Percentiles rank a stretch among this genome's conserved stretches.
Conservation (phyloP, 2,329 filamentous ascomycete species). For the Ceratocystis albifundus region DNA sequence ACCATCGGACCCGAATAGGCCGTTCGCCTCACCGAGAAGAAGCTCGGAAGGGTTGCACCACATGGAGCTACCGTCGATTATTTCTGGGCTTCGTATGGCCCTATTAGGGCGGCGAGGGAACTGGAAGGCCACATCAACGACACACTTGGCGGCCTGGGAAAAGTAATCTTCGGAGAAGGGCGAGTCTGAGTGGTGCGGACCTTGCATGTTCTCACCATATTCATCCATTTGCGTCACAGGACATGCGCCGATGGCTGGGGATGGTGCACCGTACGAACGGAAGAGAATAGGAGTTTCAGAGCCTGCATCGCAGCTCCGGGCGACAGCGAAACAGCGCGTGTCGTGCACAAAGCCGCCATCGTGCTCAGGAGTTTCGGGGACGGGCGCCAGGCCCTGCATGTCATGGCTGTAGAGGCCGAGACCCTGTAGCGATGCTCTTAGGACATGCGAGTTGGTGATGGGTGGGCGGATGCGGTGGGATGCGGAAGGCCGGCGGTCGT, state of each 20-base stretch:
- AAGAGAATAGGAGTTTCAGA: background rate
- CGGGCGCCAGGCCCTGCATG: background rate
- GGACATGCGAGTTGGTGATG: background rate
- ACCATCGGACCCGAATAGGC: background rate
- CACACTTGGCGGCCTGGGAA: slow-evolving; percentile 1
- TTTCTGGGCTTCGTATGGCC: background rate
- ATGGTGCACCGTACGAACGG: background rate
- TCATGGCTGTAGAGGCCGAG: background rate
- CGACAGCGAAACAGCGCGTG: background rate
- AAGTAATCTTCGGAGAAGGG: slow-evolving; percentile 3
- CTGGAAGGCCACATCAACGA: background rate
- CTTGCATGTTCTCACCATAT: background rate
- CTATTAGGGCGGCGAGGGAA: background rate
- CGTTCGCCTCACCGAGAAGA: background rate
- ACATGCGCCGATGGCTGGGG: background rate
- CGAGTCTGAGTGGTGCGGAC: background rate
- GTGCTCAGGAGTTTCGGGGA: background rate
- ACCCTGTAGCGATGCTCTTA: slow-evolving; percentile 1
- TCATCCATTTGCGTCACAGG: background rate
- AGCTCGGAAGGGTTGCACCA: slow-evolving; percentile 1
- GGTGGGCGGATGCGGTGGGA: slow-evolving; percentile 3
- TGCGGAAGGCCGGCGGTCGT: background rate
- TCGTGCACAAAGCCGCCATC: slow-evolving; percentile 7
- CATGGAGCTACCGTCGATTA: background rate
- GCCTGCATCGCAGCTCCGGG: background rate